Percentiles rank a stretch among this genome's conserved stretches.
Evolutionary conservation across 176 grass and related monocot genomes (phyloP).

Genomic region (Stipa capillata): DNA sequence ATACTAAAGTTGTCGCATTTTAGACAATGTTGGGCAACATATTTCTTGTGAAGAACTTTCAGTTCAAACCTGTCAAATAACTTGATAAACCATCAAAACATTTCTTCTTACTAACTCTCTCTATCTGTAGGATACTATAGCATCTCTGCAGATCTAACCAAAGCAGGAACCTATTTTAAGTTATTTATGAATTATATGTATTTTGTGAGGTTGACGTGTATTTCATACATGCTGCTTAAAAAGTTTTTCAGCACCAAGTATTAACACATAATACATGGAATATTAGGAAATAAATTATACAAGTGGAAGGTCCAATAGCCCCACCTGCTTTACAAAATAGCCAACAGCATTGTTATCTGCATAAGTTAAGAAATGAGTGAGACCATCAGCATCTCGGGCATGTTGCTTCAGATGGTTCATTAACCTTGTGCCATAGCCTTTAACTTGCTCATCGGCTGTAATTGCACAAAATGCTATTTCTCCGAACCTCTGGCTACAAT

Average conservation of each 20-base stretch:
- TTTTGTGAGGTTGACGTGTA: neutral
- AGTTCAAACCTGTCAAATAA: neutral
- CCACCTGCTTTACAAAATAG: slow-evolving; percentile 97
- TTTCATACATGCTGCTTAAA: neutral
- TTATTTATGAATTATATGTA: neutral
- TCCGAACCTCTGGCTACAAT: slow-evolving; percentile 86
- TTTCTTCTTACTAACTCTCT: neutral
- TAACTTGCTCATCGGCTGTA: slow-evolving; percentile 98
- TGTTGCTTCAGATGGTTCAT: slow-evolving; percentile 99
- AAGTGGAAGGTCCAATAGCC: neutral
- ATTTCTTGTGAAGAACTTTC: neutral
- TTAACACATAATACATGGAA: neutral
- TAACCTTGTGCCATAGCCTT: slow-evolving; percentile 98
- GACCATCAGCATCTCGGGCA: slow-evolving; percentile 87
- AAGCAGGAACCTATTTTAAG: neutral
- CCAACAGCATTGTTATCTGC: slow-evolving; percentile 98
- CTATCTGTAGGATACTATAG: neutral
- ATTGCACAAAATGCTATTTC: slow-evolving; percentile 99
- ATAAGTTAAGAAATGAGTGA: slow-evolving; percentile 98
- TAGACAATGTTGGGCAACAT: neutral
- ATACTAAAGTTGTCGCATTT: neutral
- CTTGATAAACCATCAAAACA: neutral
- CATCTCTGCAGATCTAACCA: neutral
- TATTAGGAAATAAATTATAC: neutral
- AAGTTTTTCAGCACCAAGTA: slow-evolving; percentile 1